Conservation (phyloP, 768 basidiomycete species). For the Lentinula sp. region DNA sequence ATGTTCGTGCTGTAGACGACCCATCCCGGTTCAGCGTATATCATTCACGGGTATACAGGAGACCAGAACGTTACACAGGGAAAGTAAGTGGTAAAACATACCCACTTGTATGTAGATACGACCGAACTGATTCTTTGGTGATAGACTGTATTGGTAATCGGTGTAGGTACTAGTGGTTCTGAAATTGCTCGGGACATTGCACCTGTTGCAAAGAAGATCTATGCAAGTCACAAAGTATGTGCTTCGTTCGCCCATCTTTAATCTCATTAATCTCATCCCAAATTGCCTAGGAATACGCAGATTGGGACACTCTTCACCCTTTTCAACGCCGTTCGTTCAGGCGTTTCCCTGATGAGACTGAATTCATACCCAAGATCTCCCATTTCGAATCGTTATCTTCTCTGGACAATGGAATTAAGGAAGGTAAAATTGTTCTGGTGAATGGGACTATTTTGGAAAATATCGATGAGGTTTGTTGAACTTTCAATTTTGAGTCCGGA, state of each 20-base stretch:
- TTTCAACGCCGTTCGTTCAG: slow-evolving; percentile 19
- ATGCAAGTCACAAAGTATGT: slow-evolving; percentile 15
- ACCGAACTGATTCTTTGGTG: background rate
- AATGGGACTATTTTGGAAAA: slow-evolving; percentile 24
- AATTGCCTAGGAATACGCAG: slow-evolving; percentile 10
- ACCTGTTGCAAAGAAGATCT: slow-evolving; percentile 8
- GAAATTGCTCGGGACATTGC: slow-evolving; percentile 17
- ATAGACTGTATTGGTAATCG: slow-evolving; percentile 15
- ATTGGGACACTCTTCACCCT: slow-evolving; percentile 17
- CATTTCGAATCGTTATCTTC: slow-evolving; percentile 15
- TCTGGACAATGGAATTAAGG: slow-evolving; percentile 15
- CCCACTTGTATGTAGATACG: too few species aligned
- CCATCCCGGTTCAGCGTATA: slow-evolving; percentile 14
- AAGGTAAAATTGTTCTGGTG: slow-evolving; percentile 18
- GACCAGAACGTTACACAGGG: slow-evolving; percentile 21
- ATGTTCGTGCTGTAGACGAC: slow-evolving; percentile 8
- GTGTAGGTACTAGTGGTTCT: slow-evolving; percentile 14
- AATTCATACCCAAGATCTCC: slow-evolving; percentile 22
- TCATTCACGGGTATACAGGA: slow-evolving; percentile 26
- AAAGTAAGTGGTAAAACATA: slow-evolving; percentile 15
- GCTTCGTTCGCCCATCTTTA: background rate
- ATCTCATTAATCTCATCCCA: background rate
- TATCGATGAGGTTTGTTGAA: slow-evolving; percentile 19
- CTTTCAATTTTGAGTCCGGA: background rate
- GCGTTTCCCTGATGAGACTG: slow-evolving; percentile 18